A percentile compares a stretch with the other conserved stretches of the same genome.
Evolutionary conservation across 192 early-diverging fungal species (phyloP).

Genomic region (Phycomyces blakesleeanus): DNA sequence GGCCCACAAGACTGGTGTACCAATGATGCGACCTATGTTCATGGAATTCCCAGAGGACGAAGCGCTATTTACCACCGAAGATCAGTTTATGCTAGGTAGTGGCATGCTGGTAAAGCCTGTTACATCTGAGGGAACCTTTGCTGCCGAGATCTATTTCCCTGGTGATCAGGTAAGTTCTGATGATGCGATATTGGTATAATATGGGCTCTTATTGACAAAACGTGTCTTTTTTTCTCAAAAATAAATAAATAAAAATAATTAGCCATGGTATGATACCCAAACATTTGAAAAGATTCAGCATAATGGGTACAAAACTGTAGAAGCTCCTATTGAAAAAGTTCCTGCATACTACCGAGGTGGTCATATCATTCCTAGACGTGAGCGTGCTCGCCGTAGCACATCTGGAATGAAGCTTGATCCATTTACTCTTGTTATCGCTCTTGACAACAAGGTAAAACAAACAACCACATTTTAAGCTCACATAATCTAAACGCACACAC

Average conservation of each 20-base stretch:
- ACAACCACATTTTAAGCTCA: too few relatives aligned
- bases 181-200: not conserved
- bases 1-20: constrained; percentile 66
- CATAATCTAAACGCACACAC: not conserved
- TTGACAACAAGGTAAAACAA: constrained; percentile 53
- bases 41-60: constrained; percentile 82
- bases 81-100: constrained; percentile 88
- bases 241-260: constrained; percentile 4
- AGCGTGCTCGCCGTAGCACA: constrained; percentile 81
- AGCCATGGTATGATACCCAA: constrained; percentile 68
- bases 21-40: constrained; percentile 88
- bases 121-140: constrained; percentile 49
- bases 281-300: constrained; percentile 36
- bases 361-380: constrained; percentile 79
- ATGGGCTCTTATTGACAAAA: not conserved
- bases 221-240: constrained; percentile 1
- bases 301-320: constrained; percentile 41
- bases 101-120: constrained; percentile 74
- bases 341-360: constrained; percentile 90
- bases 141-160: constrained; percentile 73
- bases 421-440: constrained; percentile 82
- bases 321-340: constrained; percentile 69
- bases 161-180: constrained; percentile 44
- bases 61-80: constrained; percentile 72
- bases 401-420: constrained; percentile 81